Evolutionary conservation across 768 basidiomycete genomes (phyloP), one percentile per base, ranked within the genome.

Genomic region (Termitomyces bulborhizus): DNA sequence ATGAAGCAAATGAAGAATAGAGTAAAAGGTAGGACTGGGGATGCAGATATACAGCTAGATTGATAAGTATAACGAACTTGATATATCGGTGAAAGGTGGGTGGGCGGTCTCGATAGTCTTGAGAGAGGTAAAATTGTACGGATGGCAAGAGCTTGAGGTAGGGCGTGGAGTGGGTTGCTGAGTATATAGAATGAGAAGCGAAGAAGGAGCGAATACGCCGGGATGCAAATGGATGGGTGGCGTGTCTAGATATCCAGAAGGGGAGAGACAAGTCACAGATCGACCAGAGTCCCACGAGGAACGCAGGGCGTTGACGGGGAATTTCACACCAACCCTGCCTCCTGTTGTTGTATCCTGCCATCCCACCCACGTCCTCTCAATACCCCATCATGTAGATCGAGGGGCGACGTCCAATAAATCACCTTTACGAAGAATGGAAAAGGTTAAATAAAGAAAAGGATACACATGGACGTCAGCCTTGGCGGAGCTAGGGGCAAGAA

Each of bases 321-420:
- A 21, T 31, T 39, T 44, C 32, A 53, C 42, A 26, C 51, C 3
- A 26, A 13, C 15, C 29, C 51, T 5, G 51, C 18, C 18, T 32
- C 41, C 24, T 21, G 11, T 32, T 41, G 18, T 26, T 13, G 43
- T 34, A 27, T 47, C 9, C 42, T 31, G 11, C 46, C 43, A 11
- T 21, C n/a, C 37, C 31, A 49, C 46, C n/a, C 45, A 8, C 12
- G 40, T 3, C 46, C 50, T 15, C 13, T 49, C 16, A 29, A 37
- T 16, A 45, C 52, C 16, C 59, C 55, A 51, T 60, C 59, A 40
- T 57, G 59, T 26, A 75, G 53, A 61, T 75, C 77, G 57, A 78
- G 74, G 12, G 76, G 75, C 24, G 76, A 76, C 31, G 72, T 76
- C 56, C 74, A 78, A 53, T 71, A 69, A 50, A 76, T 62, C 21